Evolutionary conservation across 2,329 filamentous ascomycete species (phyloP).

Genomic region (Pseudopyricularia javanii): DNA sequence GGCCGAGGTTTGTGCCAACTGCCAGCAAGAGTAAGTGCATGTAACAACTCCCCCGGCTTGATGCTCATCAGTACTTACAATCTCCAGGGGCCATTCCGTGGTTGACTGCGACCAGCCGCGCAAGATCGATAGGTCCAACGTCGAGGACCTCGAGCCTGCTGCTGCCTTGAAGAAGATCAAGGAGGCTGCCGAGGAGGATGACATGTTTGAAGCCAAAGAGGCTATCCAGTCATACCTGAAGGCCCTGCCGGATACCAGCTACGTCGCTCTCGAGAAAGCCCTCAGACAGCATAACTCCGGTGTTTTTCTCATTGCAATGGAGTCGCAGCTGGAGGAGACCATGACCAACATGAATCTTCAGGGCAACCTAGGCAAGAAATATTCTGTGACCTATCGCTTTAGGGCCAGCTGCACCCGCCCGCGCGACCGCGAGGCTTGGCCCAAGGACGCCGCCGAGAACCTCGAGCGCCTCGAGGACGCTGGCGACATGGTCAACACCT

Average conservation of each 20-base stretch:
- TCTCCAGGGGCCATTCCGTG: slow-evolving; percentile 36
- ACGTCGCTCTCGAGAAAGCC: slow-evolving; percentile 45
- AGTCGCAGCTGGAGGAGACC: slow-evolving; percentile 31
- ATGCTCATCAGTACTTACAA: neutral
- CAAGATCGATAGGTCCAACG: slow-evolving; percentile 38
- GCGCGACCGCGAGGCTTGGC: slow-evolving; percentile 49
- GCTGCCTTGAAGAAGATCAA: slow-evolving; percentile 45
- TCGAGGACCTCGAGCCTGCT: slow-evolving; percentile 38
- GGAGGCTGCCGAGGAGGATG: slow-evolving; percentile 36
- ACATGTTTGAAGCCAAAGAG: slow-evolving; percentile 51
- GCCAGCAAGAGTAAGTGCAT: slow-evolving; percentile 37
- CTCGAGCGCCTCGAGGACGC: slow-evolving; percentile 51
- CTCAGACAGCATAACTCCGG: slow-evolving; percentile 41
- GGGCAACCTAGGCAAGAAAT: slow-evolving; percentile 54
- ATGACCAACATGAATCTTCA: slow-evolving; percentile 63
- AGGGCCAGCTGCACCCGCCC: slow-evolving; percentile 42
- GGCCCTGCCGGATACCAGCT: slow-evolving; percentile 42
- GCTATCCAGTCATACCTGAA: slow-evolving; percentile 50
- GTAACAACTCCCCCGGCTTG: neutral
- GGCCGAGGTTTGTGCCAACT: slow-evolving; percentile 40
- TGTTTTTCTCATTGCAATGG: slow-evolving; percentile 50
- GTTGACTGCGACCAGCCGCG: slow-evolving; percentile 46
- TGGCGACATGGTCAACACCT: slow-evolving; percentile 49
- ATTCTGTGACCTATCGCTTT: slow-evolving; percentile 50
- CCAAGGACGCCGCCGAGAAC: slow-evolving; percentile 45